Percentiles rank a stretch among this genome's conserved stretches.
These are phyloP conservation scores for Beauveria medogensis DNA, from an alignment of 2,329 filamentous ascomycete genomes.

Conservation along the genomic window DNA sequence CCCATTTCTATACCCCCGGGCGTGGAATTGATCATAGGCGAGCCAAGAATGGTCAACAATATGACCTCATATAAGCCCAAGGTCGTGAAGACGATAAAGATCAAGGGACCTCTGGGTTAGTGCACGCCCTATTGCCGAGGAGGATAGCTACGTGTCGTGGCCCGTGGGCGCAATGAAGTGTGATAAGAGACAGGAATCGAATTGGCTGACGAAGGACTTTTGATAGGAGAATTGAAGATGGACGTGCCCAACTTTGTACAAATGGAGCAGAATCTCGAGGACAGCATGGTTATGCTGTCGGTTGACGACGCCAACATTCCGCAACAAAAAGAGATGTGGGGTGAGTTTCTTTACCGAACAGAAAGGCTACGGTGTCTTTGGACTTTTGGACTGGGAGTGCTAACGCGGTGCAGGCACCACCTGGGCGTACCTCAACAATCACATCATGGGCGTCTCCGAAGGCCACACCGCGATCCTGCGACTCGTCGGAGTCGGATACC, in stretches of 20 bases:
- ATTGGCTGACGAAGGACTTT: slow-evolving; percentile 14
- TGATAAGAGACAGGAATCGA: not conserved
- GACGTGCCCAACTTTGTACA: slow-evolving; percentile 72
- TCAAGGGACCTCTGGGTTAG: slow-evolving; percentile 74
- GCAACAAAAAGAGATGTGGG: slow-evolving; percentile 93
- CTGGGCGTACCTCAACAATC: slow-evolving; percentile 81
- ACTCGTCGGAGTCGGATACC: slow-evolving; percentile 90
- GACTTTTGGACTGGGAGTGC: not conserved
- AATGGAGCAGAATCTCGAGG: slow-evolving; percentile 57
- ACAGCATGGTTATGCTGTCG: slow-evolving; percentile 57
- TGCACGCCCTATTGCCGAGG: slow-evolving; percentile 9
- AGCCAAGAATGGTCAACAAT: slow-evolving; percentile 47
- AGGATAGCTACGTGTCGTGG: not conserved
- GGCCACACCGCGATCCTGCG: slow-evolving; percentile 90
- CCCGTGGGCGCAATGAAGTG: not conserved
- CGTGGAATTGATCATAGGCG: slow-evolving; percentile 66
- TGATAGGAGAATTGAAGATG: slow-evolving; percentile 62
- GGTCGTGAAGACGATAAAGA: slow-evolving; percentile 59
- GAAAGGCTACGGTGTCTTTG: not conserved
- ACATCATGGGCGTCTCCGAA: slow-evolving; percentile 91
- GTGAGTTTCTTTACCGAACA: slow-evolving; percentile 38
- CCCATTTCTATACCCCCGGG: slow-evolving; percentile 74
- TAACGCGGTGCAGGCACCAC: slow-evolving; percentile 58
- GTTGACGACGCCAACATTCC: slow-evolving; percentile 61
- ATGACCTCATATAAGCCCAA: slow-evolving; percentile 53